Evolutionary conservation across 164 flowering plant species (phyloP).

Genomic region (Taxillus chinensis): DNA sequence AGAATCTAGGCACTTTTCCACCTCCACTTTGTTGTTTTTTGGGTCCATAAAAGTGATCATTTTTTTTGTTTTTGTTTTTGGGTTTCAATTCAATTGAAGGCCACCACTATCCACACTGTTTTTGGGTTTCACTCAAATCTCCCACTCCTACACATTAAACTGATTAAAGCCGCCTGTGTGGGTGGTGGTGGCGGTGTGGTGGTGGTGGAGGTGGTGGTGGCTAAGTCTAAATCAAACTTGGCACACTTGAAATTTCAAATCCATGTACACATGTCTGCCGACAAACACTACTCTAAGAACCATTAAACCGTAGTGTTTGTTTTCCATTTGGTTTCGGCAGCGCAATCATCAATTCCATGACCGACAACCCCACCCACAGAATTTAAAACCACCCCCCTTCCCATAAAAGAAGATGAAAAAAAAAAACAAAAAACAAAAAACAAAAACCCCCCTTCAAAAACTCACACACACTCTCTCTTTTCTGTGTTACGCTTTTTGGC

Average conservation of each 20-base stretch:
- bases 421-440: too few relatives aligned
- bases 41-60: conserved; percentile 54
- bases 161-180: background rate
- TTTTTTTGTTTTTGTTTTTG: conserved; percentile 6
- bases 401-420: too few relatives aligned
- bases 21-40: conserved; percentile 27
- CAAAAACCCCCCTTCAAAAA: background rate
- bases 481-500: too few relatives aligned
- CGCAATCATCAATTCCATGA: conserved; percentile 1
- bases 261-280: background rate
- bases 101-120: background rate
- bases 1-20: conserved; percentile 35
- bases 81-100: conserved; percentile 15
- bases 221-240: background rate
- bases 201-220: background rate
- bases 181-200: background rate
- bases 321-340: background rate
- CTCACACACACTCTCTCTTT: background rate
- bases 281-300: background rate
- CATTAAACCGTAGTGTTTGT: background rate
- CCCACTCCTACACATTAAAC: background rate
- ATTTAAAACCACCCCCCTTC: background rate
- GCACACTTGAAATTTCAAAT: background rate
- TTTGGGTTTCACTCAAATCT: background rate
- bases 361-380: conserved; percentile 3